Percentiles rank a stretch among this genome's conserved stretches.
phyloP scores from a whole-genome alignment of 345 rosid species.

The Luvunga scandens region DNA sequence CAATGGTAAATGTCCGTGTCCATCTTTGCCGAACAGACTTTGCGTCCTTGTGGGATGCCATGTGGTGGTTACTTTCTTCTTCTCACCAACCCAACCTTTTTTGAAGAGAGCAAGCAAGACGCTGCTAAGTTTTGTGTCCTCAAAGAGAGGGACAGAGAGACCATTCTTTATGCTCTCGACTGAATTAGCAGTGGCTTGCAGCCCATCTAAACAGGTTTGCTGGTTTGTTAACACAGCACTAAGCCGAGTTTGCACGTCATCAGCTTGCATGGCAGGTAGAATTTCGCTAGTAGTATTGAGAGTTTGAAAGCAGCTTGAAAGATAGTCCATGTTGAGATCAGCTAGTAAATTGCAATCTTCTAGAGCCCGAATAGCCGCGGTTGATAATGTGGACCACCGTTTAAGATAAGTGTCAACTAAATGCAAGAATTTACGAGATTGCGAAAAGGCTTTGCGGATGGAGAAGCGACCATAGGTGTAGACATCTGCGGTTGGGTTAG shows the following conservation, averaged over 20 bases:
- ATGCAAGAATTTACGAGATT: conserved; percentile 50
- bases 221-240: conserved; percentile 78
- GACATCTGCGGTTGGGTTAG: conserved; percentile 38
- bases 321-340: conserved; percentile 51
- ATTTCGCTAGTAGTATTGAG: conserved; percentile 34
- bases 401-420: conserved; percentile 50
- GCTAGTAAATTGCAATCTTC: conserved; percentile 69
- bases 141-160: conserved; percentile 45
- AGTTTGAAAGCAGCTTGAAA: conserved; percentile 41
- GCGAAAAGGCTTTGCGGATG: conserved; percentile 54
- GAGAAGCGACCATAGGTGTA: conserved; percentile 56
- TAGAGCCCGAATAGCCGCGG: conserved; percentile 54
- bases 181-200: conserved; percentile 41
- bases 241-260: conserved; percentile 62
- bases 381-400: conserved; percentile 33
- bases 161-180: conserved; percentile 52
- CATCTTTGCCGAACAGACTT: conserved; percentile 32
- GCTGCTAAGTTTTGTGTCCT: conserved; percentile 72
- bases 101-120: conserved; percentile 72
- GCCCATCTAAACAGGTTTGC: conserved; percentile 72
- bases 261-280: conserved; percentile 45
- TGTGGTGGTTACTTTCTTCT: conserved; percentile 21
- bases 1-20: conserved; percentile 39
- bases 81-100: conserved; percentile 70
- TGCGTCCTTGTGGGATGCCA: conserved; percentile 29